These are phyloP conservation scores for Stagonosporopsis vannaccii DNA, from an alignment of 2,329 filamentous ascomycete genomes.

Conservation along the genomic window DNA sequence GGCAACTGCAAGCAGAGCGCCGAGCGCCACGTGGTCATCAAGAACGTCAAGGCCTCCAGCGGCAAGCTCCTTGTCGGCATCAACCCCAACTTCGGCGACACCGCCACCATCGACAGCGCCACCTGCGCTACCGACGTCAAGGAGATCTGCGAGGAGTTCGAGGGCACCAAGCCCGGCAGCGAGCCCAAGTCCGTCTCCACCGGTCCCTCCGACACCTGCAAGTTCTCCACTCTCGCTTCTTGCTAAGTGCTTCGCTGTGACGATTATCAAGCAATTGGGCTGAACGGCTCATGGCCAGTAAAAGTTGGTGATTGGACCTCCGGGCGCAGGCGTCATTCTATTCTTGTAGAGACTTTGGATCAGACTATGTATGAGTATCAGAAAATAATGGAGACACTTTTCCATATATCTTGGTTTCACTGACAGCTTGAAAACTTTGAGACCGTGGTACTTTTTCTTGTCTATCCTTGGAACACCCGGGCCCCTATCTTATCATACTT, in stretches of 20 bases:
- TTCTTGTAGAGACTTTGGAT: conserved; percentile 27
- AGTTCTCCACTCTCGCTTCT: conserved; percentile 25
- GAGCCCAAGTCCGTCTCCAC: conserved; percentile 27
- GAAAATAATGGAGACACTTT: not conserved
- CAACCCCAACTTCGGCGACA: conserved; percentile 60
- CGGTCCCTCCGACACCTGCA: conserved; percentile 27
- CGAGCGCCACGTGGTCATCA: conserved; percentile 53
- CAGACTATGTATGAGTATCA: conserved; percentile 3
- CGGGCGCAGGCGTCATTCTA: conserved; percentile 22
- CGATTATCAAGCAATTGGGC: not conserved
- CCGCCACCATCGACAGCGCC: conserved; percentile 43
- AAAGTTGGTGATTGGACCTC: conserved; percentile 8
- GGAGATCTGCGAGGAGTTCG: conserved; percentile 34
- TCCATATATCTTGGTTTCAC: not conserved
- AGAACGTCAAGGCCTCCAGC: conserved; percentile 51
- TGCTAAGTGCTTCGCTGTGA: conserved; percentile 27
- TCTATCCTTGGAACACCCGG: not conserved
- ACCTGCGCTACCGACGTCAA: conserved; percentile 28
- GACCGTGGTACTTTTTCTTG: not conserved
- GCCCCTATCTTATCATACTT: not conserved
- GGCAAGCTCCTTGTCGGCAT: conserved; percentile 55
- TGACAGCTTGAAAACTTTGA: not conserved
- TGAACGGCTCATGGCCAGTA: not conserved
- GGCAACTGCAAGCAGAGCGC: conserved; percentile 55
- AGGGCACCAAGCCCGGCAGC: conserved; percentile 26